These are phyloP conservation scores for Blumeria hordei DNA, from an alignment of 2,329 filamentous ascomycete genomes.

Conservation along the genomic window DNA sequence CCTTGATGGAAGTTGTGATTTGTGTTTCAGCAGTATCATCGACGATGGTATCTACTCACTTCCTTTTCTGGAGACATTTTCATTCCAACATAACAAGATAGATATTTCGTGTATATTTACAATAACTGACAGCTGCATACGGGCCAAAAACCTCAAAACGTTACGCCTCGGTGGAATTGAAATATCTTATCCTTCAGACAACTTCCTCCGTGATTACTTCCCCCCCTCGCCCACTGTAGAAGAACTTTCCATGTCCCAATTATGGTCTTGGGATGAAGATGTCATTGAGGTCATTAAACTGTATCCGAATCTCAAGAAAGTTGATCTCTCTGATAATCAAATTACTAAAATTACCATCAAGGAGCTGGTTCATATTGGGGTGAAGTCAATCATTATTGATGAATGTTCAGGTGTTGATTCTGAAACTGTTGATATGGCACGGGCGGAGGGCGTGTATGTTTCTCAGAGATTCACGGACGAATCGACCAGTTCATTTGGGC, in stretches of 20 bases:
- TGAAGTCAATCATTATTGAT: conserved; percentile 10
- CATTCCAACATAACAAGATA: background rate
- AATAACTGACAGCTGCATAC: conserved; percentile 1
- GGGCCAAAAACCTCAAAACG: conserved; percentile 7
- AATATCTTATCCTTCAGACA: background rate
- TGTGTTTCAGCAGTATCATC: background rate
- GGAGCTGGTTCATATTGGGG: conserved; percentile 10
- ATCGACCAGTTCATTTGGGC: too few relatives aligned
- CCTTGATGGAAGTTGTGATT: background rate
- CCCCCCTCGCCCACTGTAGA: conserved; percentile 8
- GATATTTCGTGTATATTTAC: background rate
- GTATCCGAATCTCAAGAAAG: conserved; percentile 9
- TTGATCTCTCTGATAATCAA: conserved; percentile 10
- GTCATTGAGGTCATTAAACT: conserved; percentile 7
- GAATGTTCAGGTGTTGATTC: conserved; percentile 9
- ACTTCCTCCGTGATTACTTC: conserved; percentile 4
- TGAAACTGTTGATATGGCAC: conserved; percentile 15
- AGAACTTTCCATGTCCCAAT: conserved; percentile 6
- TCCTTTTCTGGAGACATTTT: background rate
- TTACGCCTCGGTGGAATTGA: conserved; percentile 8
- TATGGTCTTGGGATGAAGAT: conserved; percentile 5
- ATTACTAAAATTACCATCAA: conserved; percentile 15
- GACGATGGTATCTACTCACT: background rate
- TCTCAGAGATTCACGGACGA: conserved; percentile 4
- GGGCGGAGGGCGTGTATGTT: conserved; percentile 10